Percentiles rank a stretch among this genome's conserved stretches.
Evolutionary conservation across 352 stramenopile species (phyloP).

Genomic region (Pythium coloratum): DNA sequence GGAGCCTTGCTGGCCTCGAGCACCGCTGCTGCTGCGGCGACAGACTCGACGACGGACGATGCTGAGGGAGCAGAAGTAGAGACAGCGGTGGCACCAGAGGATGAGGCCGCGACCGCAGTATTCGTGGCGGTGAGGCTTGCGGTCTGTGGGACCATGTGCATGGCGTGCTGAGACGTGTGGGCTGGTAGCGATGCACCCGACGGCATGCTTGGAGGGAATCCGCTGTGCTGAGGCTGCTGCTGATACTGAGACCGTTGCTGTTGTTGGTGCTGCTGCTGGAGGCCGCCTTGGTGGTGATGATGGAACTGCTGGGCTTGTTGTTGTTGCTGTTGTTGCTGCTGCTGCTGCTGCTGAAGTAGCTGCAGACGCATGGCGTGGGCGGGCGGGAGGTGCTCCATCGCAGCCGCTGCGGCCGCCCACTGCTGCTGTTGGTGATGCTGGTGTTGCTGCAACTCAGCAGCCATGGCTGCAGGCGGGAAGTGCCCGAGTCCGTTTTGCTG

Average conservation of each 20-base stretch:
- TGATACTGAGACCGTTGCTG: conserved; percentile 23
- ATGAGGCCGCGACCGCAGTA: background rate
- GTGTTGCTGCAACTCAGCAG: conserved; percentile 26
- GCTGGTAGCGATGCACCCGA: background rate
- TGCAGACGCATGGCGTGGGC: conserved; percentile 23
- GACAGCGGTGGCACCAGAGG: background rate
- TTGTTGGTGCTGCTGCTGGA: conserved; percentile 25
- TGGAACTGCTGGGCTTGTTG: conserved; percentile 8
- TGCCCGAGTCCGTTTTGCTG: conserved; percentile 19
- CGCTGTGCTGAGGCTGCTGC: conserved; percentile 17
- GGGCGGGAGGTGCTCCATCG: conserved; percentile 23
- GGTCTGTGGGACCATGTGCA: background rate
- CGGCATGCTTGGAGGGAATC: conserved; percentile 20
- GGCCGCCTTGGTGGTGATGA: conserved; percentile 13
- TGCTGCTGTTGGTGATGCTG: conserved; percentile 26
- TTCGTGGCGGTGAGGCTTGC: background rate
- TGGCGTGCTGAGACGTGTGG: background rate
- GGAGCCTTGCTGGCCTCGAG: background rate
- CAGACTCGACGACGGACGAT: conserved; percentile 17
- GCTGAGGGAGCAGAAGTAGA: background rate
- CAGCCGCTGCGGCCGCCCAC: conserved; percentile 30
- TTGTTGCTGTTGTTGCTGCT: conserved; percentile 9
- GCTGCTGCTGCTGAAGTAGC: conserved; percentile 24
- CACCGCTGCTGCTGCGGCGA: conserved; percentile 19
- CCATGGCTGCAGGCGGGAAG: conserved; percentile 18